These are phyloP conservation scores for Periglandula ipomoeae DNA, from an alignment of 2,329 filamentous ascomycete genomes.

Conservation along the genomic window DNA sequence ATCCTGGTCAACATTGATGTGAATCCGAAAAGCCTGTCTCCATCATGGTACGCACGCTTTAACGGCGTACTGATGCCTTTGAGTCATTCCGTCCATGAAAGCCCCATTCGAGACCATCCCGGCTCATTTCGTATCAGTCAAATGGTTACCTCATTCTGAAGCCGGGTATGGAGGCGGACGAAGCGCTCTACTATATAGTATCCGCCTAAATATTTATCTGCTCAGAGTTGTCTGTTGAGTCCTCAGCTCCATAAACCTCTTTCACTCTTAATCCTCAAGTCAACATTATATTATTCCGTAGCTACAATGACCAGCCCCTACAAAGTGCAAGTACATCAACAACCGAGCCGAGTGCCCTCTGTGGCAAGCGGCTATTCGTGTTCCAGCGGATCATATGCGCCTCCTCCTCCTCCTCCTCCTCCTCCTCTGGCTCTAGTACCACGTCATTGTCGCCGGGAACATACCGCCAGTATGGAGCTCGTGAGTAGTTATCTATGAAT, in stretches of 20 bases:
- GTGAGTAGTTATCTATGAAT: conserved; percentile 15
- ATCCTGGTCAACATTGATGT: background rate
- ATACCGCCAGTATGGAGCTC: conserved; percentile 23
- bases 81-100: conserved; percentile 4
- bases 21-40: background rate
- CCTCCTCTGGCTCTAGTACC: conserved; percentile 13
- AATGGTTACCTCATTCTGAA: background rate
- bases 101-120: background rate
- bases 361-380: conserved; percentile 17
- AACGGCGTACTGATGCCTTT: background rate
- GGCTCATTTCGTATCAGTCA: background rate
- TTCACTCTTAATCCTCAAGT: background rate
- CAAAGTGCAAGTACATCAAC: conserved; percentile 25
- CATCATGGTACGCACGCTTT: background rate
- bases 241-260: background rate
- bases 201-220: background rate
- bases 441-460: conserved; percentile 19
- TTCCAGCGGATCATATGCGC: conserved; percentile 14
- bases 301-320: conserved; percentile 16
- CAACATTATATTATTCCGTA: background rate
- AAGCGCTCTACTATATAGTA: background rate
- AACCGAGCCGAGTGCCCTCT: conserved; percentile 20
- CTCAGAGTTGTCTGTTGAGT: background rate
- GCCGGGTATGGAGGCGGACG: background rate
- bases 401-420: no score